Evolutionary conservation across 2,329 filamentous ascomycete species (phyloP), one percentile per base, ranked within the genome.

Genomic region (Exophiala bonariae): DNA sequence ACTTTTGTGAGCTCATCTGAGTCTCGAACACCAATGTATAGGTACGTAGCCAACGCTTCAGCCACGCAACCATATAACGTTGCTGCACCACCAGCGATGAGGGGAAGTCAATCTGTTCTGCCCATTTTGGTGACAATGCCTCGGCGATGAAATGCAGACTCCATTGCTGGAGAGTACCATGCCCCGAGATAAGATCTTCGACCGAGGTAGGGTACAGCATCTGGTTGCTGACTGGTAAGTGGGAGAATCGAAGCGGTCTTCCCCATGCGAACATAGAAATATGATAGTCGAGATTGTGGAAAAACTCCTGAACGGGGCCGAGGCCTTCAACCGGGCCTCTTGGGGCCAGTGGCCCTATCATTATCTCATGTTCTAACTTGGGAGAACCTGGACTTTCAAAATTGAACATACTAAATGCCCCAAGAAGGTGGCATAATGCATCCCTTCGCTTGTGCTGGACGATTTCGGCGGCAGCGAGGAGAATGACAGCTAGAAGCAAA

Each of bases 201-300:
- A 46, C 20, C 8, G 34, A 14, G 8, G 34, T 8, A 28, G 35
- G 43, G 19, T 46, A 39, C 8, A 28, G 43, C 35, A 46, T 39
- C 18, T 32, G 19, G 14, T 7, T 39, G 9, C 35, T 39, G 23
- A 46, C 43, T 41, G 43, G 43, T 30, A 46, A 18, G n/a, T 20
- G 43, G 9, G 43, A 20, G 18, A 46, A 46, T 30, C 17, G 34
- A 40, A 35, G 43, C n/a, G 3, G 5, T 46, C 43, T 11, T n/a
- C 44, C 38, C 44, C 37, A 47, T 4, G 44, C 37, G 26, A 20
- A 47, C 26, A 35, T 42, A 13, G 44, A 41, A 22, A 42, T 35
- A 19, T 47, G 44, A 20, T 42, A 35, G 35, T 47, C 44, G 14
- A 42, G 16, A 18, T 3, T 16, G 16, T 19, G 19, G 11, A 40